Evolutionary conservation across 73 alveolate species (phyloP), one percentile per base, ranked within the genome.

Genomic region (Stentor roeselii): DNA sequence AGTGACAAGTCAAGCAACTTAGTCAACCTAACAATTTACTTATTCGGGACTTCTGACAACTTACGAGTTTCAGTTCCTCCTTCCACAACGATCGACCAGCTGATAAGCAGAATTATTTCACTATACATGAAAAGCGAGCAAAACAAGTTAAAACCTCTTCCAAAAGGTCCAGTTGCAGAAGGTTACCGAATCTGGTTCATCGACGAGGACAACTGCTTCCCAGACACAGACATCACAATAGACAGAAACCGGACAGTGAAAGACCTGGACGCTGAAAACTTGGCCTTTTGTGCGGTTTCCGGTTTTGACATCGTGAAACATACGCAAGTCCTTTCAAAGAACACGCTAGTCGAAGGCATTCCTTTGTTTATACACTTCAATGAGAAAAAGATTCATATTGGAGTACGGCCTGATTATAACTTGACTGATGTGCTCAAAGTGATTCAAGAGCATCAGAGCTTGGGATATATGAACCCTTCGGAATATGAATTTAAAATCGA

Each of bases 151-250:
- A n/a, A 11, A 27, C 80, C 80, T 21, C 34, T 67, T 15, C 80
- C 80, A 67, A 67, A 32, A 21, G 80, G 80, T 21, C 0, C 80
- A 32, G 34, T 67, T 30, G 41, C 41, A 27, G 80, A 67, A 30
- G 80, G 42, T 15, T 67, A 67, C 34, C 41, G 41, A 32, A 67
- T 67, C 11, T 67, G 80, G 80, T 21, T 67, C 14, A 67, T 67
- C 11, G 37, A 32, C 34, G 80, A 32, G 41, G 80, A 67, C 11
- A 67, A 34, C 34, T 21, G 11, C 34, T 67, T 32, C n/a, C n/a
- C n/a, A 1, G 80, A 67, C 11, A 67, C 37, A 30, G n/a, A 21
- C 11, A 15, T 67, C 34, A 67, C 37, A 21, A 21, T 67, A 32
- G 80, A 67, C 14, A 67, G 41, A 67, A 21, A 36, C 14, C 14